phyloP scores from a whole-genome alignment of 768 basidiomycete species.

The Trametes coccinea region DNA sequence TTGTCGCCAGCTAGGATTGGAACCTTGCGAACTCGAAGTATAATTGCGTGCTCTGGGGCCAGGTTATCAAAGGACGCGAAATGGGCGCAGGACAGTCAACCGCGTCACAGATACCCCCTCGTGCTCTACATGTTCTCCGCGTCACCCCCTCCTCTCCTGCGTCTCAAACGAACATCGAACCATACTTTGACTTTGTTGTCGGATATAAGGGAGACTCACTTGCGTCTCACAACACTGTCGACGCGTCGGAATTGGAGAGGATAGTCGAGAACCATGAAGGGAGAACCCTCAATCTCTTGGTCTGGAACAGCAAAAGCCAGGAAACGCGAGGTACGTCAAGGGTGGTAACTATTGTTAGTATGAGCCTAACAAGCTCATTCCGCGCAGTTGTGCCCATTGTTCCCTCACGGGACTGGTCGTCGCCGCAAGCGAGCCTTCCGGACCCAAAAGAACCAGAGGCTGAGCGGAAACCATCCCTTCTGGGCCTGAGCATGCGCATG shows the following conservation, averaged over 20 bases:
- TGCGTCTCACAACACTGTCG: constrained; percentile 53
- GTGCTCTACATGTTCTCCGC: constrained; percentile 83
- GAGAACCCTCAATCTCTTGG: constrained; percentile 62
- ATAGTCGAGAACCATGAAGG: constrained; percentile 86
- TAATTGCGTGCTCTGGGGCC: background rate
- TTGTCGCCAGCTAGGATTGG: too few species aligned
- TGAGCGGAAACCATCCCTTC: constrained; percentile 75
- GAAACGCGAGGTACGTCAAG: constrained; percentile 59
- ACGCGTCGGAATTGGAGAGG: constrained; percentile 69
- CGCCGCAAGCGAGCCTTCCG: constrained; percentile 39
- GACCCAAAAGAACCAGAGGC: constrained; percentile 41
- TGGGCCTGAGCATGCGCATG: constrained; percentile 91
- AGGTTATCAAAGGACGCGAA: background rate
- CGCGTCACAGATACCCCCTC: constrained; percentile 50
- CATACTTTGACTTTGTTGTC: constrained; percentile 96
- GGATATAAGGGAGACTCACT: constrained; percentile 74
- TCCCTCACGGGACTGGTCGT: constrained; percentile 81
- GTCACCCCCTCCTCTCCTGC: constrained; percentile 91
- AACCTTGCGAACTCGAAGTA: too few species aligned
- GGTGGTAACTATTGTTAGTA: background rate
- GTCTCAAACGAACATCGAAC: constrained; percentile 78
- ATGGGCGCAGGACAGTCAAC: constrained; percentile 82
- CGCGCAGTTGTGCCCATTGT: constrained; percentile 74
- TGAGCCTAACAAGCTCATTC: constrained; percentile 1
- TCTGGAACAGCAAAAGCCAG: constrained; percentile 84